Evolutionary conservation across 495 filamentous ascomycete species (phyloP).

Genomic region (Aspergillus affinis): DNA sequence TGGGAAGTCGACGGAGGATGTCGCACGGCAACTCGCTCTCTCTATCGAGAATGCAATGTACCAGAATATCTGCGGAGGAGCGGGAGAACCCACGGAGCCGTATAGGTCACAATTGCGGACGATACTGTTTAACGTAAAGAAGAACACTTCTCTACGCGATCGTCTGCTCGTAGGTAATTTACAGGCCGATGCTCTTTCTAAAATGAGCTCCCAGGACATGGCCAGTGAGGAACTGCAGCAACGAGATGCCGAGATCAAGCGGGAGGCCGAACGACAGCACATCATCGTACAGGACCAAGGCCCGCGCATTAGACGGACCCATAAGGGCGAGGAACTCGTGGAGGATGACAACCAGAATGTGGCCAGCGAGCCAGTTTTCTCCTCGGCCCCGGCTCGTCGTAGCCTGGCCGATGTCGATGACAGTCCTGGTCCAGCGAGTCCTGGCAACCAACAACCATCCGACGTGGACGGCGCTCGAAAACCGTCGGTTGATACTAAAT

Average conservation of each 20-base stretch:
- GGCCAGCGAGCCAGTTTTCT: constrained; percentile 51
- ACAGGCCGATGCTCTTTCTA: constrained; percentile 68
- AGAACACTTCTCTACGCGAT: constrained; percentile 74
- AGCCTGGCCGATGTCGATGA: constrained; percentile 38
- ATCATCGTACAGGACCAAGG: constrained; percentile 80
- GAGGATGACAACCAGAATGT: constrained; percentile 59
- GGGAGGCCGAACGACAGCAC: constrained; percentile 83
- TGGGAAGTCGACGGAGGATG: constrained; percentile 49
- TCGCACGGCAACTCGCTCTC: constrained; percentile 59
- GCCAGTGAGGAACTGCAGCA: constrained; percentile 85
- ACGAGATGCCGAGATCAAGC: constrained; percentile 69
- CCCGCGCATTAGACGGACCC: constrained; percentile 83
- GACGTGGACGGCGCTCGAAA: constrained; percentile 25
- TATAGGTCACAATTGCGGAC: constrained; percentile 62
- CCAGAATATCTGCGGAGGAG: constrained; percentile 50
- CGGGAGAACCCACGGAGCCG: constrained; percentile 49
- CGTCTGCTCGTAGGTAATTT: constrained; percentile 70
- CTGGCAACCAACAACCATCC: constrained; percentile 29
- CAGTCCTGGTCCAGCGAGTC: constrained; percentile 33
- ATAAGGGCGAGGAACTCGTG: constrained; percentile 92
- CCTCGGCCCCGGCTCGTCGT: constrained; percentile 39
- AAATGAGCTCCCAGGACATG: constrained; percentile 86
- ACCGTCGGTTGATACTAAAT: constrained; percentile 48
- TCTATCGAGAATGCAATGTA: constrained; percentile 74
- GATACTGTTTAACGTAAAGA: constrained; percentile 79